These are phyloP conservation scores for Solanum boliviense DNA, from an alignment of 257 asterid genomes.

Conservation along the genomic window DNA sequence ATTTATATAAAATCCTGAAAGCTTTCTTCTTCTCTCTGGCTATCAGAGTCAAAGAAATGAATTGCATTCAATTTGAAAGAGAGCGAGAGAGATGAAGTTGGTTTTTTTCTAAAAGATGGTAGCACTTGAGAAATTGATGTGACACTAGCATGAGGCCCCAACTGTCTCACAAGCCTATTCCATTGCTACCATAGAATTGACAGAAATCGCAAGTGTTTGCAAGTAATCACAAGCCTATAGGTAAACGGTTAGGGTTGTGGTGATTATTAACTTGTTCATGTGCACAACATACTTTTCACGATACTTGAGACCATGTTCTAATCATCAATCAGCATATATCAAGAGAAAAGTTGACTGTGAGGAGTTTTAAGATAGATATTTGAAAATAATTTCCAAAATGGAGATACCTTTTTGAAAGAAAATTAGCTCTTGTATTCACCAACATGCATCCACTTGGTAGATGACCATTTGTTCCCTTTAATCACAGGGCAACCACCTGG, in stretches of 20 bases:
- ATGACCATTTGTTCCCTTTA: constrained; percentile 48
- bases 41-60: not conserved
- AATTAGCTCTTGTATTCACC: constrained; percentile 42
- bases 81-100: not conserved
- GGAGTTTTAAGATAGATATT: not conserved
- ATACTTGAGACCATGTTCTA: not conserved
- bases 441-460: constrained; percentile 60
- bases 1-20: not conserved
- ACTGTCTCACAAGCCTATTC: not conserved
- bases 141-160: not conserved
- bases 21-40: not conserved
- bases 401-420: not conserved
- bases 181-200: not conserved
- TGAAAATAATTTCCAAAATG: not conserved
- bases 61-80: not conserved
- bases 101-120: not conserved
- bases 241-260: not conserved
- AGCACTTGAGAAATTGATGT: not conserved
- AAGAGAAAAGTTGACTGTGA: not conserved
- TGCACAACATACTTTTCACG: not conserved
- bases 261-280: not conserved
- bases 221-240: not conserved
- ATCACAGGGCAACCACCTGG: constrained; percentile 59
- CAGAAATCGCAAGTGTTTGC: not conserved
- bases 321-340: not conserved